Base-by-base conservation (phyloP, 345 rosid species). In the Erysimum cheiranthoides region DNA sequence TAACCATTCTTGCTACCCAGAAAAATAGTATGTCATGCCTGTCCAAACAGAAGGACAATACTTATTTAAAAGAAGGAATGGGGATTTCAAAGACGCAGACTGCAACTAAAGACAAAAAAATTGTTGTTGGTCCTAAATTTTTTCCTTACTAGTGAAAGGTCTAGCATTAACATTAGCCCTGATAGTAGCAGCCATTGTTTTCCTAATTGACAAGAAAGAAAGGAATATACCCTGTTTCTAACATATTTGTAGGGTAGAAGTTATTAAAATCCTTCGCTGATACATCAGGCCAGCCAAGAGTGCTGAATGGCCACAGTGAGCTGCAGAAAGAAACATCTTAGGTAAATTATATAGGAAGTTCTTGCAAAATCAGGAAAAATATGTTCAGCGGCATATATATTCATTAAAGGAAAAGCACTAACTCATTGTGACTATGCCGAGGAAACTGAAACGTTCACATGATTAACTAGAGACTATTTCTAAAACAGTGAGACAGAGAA, bases 1-100 rank as follows among this genome's bases (percentile, higher is more conserved):
- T 94, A 64, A 92, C 85, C 98, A 94, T 94, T 83, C 98, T 92
- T 79, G 98, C 98, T 49, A 94, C 98, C 98, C 98, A 94, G 74
- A 94, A 94, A 90, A 94, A 94, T 77, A 94, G 80, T 74, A 94
- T 94, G 79, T 94, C 98, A 86, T 94, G 98, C 87, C 98, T 94
- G 96, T 68, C 77, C 81, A 83, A 83, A 84, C 52, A 83, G 76
- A 46, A 75, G 56, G 65, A 56, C 32, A 54, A 17, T 21, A 58
- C 73, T 71, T 65, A 74, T 27, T 8, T 42, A 32, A 46, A 58
- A 45, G 51, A 67, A 65, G 71, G 51, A 25, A 45, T 45, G 32
- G 16, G 31, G 59, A 47, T 18, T 38, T 42, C 27, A 51, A 57
- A 74, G 47, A 65, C 40, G 40, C 10, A 6, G 38, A 46, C 12